Base-by-base conservation (phyloP, 2,329 filamentous ascomycete genomes). In the Alternaria ventricosa region DNA sequence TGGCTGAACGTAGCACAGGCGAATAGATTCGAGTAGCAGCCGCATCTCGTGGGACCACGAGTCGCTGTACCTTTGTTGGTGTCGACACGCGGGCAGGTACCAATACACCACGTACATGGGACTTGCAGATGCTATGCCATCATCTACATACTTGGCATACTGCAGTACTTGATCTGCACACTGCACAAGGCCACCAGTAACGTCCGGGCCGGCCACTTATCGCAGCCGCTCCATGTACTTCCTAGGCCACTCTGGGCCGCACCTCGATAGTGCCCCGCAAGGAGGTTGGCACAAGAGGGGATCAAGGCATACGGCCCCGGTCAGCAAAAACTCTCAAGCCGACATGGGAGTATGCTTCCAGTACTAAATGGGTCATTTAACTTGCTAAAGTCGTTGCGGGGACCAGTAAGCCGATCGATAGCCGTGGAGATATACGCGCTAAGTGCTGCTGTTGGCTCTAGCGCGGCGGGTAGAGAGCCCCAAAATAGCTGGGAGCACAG, bases 121-220 rank as follows among this genome's bases (percentile, higher is more conserved):
- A 66, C 57, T 47, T 60, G 55, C 51, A 69, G 71, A 68, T 71
- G 64, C 68, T 43, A 58, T 56, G 50, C 49, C 55, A 71, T 64
- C 70, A 44, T 57, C 50, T 28, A 70, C 72, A 66, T 70, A 55
- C 74, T 76, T 76, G 76, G 75, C 77, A 76, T 65, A 70, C 64
- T 66, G 69, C 65, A 68, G 61, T 68, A 67, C 57, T 68, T 67
- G 76, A 80, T 80, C 78, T 72, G 65, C 77, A 60, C 41, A 62
- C 67, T 73, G 69, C 72, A 72, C 73, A 69, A 70, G 67, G 72
- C 74, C 69, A 72, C 63, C 69, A 76, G 70, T 68, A 78, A 76
- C 78, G 74, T 75, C 66, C 76, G 78, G 77, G 70, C 74, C 77
- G 78, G 75, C 73, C 74, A 78, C 70, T 78, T 78, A 79, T 78